Conservation (phyloP, 225 moss, liverwort and hornwort species). For the Rhytidiadelphus loreus region DNA sequence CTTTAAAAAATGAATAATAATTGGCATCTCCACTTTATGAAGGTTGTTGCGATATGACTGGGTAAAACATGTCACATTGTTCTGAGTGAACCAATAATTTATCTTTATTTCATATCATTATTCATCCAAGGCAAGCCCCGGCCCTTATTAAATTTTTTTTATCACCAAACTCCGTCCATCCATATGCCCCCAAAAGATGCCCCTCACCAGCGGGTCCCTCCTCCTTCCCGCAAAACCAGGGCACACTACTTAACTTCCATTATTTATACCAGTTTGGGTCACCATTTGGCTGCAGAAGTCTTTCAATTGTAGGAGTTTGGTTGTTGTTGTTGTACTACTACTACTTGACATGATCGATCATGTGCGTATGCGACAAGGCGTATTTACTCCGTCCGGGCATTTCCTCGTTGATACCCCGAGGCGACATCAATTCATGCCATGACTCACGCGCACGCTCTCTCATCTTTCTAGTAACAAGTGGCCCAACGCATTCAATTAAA, state of each 20-base stretch:
- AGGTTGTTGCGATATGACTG: neutral
- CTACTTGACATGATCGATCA: neutral
- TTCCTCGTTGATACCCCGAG: neutral
- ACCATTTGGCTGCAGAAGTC: neutral
- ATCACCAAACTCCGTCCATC: neutral
- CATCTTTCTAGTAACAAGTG: neutral
- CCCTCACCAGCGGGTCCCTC: too few relatives aligned
- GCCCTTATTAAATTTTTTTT: neutral
- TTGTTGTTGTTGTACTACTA: neutral
- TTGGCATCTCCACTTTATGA: neutral
- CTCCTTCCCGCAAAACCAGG: neutral
- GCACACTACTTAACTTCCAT: neutral
- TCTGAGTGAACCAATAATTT: too few relatives aligned
- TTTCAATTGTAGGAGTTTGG: too few relatives aligned
- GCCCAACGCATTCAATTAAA: neutral
- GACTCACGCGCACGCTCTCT: neutral
- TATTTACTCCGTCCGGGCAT: neutral
- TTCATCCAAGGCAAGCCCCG: neutral
- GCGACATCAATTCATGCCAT: neutral
- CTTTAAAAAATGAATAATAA: neutral
- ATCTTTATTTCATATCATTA: too few relatives aligned
- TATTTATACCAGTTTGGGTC: too few relatives aligned
- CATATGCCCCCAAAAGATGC: neutral
- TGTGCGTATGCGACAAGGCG: neutral
- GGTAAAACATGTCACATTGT: neutral